Percentiles rank a stretch among this genome's conserved stretches.
Conservation (phyloP, 495 filamentous ascomycete species). For the Tuber indicum region DNA sequence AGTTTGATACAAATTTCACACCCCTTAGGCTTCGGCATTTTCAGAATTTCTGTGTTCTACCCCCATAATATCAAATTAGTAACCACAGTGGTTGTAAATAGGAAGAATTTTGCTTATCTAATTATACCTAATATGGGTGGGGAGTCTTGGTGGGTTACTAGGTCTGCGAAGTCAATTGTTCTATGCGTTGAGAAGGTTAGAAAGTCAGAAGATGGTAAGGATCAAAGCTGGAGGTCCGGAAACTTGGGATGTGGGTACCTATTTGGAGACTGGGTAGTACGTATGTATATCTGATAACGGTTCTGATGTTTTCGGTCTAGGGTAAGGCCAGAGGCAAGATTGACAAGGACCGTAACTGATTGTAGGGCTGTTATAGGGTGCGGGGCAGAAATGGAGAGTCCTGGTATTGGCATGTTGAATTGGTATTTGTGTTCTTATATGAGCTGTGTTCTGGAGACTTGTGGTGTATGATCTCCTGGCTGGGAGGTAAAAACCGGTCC, state of each 20-base stretch:
- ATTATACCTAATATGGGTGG: no score
- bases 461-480: no score
- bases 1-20: neutral
- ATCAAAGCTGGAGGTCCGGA: neutral
- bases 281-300: neutral
- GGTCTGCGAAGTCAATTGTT: neutral
- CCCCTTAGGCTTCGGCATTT: neutral
- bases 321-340: no score
- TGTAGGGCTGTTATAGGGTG: no score
- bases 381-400: no score
- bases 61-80: neutral
- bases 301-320: no score
- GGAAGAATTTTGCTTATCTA: no score
- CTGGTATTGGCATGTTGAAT: no score
- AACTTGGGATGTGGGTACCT: neutral
- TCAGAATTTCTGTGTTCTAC: neutral
- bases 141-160: neutral
- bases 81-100: neutral
- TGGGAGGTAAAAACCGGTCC: no score
- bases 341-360: no score
- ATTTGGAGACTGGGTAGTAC: neutral
- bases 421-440: no score
- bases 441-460: no score
- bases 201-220: neutral
- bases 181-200: neutral